phyloP scores from a whole-genome alignment of 164 flowering plant species.

The Santalum album region DNA sequence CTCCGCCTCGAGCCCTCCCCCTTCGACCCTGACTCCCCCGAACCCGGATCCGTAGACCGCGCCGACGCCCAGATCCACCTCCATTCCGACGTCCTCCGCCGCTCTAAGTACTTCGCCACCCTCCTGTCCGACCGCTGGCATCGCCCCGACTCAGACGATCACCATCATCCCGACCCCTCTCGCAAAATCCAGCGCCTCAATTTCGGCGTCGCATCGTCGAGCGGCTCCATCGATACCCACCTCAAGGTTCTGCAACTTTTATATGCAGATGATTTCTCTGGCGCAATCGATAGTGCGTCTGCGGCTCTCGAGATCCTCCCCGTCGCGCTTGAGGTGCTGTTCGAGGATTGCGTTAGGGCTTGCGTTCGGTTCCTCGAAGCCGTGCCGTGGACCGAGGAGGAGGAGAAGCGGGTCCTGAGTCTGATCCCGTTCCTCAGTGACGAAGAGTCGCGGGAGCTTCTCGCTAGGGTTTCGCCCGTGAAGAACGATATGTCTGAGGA shows the following conservation, averaged over 20 bases:
- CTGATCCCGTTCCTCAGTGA: slow-evolving; percentile 45
- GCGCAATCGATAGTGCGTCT: slow-evolving; percentile 21
- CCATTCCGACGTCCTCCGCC: background rate
- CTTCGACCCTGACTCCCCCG: background rate
- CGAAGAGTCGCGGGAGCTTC: slow-evolving; percentile 58
- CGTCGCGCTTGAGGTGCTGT: slow-evolving; percentile 65
- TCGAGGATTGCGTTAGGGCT: slow-evolving; percentile 66
- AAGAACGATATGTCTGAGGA: slow-evolving; percentile 39
- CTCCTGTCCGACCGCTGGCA: background rate
- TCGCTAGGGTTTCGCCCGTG: slow-evolving; percentile 52
- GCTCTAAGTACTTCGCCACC: slow-evolving; percentile 1
- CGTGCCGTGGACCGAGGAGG: slow-evolving; percentile 91
- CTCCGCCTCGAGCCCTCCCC: slow-evolving; percentile 1
- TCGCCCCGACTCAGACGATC: background rate
- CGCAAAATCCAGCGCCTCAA: slow-evolving; percentile 15
- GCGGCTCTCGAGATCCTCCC: slow-evolving; percentile 52
- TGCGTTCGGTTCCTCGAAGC: slow-evolving; percentile 76
- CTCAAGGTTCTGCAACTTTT: slow-evolving; percentile 54
- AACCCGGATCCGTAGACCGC: background rate
- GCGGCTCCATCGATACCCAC: slow-evolving; percentile 33
- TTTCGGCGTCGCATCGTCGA: slow-evolving; percentile 21
- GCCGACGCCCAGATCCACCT: background rate
- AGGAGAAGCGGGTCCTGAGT: slow-evolving; percentile 50
- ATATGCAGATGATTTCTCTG: slow-evolving; percentile 40
- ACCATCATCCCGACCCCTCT: background rate